Evolutionary conservation across 179 eudicot species (phyloP), one percentile per base, ranked within the genome.

Genomic region (Monotropa hypopitys): DNA sequence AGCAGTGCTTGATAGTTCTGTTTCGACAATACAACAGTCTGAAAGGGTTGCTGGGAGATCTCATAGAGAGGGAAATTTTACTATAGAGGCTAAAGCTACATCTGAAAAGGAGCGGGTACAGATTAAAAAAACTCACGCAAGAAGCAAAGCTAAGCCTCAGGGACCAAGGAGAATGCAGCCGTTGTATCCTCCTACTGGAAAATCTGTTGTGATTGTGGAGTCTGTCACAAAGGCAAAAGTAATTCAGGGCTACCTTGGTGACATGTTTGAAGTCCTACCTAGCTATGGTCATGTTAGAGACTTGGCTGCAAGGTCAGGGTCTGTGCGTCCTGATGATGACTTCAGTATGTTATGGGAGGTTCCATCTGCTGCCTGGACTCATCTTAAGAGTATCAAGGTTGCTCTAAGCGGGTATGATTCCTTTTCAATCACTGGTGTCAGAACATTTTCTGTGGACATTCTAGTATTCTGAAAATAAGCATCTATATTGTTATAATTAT

Each of bases 321-420:
- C 99, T 79, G 99, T 95, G 50, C 88, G 96, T 78, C 99, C 98
- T 73, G 90, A 91, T 78, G 97, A 95, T 35, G 98, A 91, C 85
- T 95, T 95, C 80, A 90, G 96, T 74, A 93, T 95, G 98, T 90
- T 95, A 45, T 95, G 99, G 99, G 99, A 95, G 84, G 99, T 95
- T 51, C 99, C 97, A 47, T 85, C 99, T 83, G 74, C 95, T 79
- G 93, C 99, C 20, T 91, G 98, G 99, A 87, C 95, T 84, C 99
- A 93, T 89, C 93, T 95, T 49, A 91, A 91, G 86, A 89, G 91
- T 82, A 91, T 95, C 81, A 95, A 95, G 88, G 90, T 88, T 74
- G 95, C 99, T 71, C 77, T 95, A 47, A 84, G 83, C 53, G 92
- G 97, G 99, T 95, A 91, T 79, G 92, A 59, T 61, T 72, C 42